A percentile compares a stretch with the other conserved stretches of the same genome.
phyloP scores from a whole-genome alignment of 345 rosid genomes.

The Brassica juncea region DNA sequence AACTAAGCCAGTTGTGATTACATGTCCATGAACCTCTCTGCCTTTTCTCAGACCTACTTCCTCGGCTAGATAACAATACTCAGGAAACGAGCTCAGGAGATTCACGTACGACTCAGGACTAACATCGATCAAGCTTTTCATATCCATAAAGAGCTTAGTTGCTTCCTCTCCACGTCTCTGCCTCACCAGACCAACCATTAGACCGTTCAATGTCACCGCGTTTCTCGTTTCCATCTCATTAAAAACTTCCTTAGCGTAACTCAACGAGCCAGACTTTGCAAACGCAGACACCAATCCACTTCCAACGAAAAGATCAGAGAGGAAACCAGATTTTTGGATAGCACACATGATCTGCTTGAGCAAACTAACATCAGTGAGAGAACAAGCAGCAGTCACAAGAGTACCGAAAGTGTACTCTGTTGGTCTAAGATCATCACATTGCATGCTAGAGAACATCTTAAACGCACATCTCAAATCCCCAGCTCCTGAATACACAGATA shows the following conservation, averaged over 20 bases:
- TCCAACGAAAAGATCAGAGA: constrained; percentile 78
- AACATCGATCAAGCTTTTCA: constrained; percentile 51
- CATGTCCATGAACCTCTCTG: constrained; percentile 77
- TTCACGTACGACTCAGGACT: constrained; percentile 66
- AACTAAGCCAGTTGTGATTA: constrained; percentile 56
- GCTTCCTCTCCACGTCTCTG: constrained; percentile 77
- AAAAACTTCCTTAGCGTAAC: constrained; percentile 61
- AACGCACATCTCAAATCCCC: constrained; percentile 57
- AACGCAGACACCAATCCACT: constrained; percentile 83
- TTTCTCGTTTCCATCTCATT: constrained; percentile 64
- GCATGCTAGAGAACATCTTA: constrained; percentile 66
- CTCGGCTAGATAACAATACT: constrained; percentile 47
- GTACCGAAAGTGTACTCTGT: constrained; percentile 89
- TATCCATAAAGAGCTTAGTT: constrained; percentile 55
- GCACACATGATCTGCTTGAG: constrained; percentile 69
- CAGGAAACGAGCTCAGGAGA: constrained; percentile 74
- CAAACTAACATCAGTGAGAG: constrained; percentile 54
- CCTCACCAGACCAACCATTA: constrained; percentile 81
- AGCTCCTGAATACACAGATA: constrained; percentile 68
- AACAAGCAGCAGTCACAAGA: constrained; percentile 68
- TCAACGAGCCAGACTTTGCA: constrained; percentile 61
- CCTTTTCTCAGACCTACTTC: constrained; percentile 77
- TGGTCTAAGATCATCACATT: constrained; percentile 53
- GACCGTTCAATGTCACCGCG: constrained; percentile 73
- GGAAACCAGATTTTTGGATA: constrained; percentile 64